Conservation (phyloP, 2,329 filamentous ascomycete genomes). For the Neophaeococcomyces mojaviensis region DNA sequence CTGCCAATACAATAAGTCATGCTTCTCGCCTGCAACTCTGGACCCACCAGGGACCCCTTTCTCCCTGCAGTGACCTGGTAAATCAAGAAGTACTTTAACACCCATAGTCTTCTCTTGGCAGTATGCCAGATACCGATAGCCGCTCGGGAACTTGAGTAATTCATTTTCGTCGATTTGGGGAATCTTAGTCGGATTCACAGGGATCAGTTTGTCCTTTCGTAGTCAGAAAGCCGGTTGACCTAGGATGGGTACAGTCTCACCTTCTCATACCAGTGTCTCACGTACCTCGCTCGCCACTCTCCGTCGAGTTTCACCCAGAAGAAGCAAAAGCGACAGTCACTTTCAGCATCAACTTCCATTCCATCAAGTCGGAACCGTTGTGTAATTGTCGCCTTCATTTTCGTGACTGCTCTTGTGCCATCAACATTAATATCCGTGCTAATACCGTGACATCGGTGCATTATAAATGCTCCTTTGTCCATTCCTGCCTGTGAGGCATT, state of each 20-base stretch:
- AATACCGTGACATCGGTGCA: conserved; percentile 49
- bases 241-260: neutral
- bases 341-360: conserved; percentile 18
- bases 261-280: conserved; percentile 47
- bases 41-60: conserved; percentile 10
- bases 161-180: conserved; percentile 36
- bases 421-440: conserved; percentile 37
- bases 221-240: neutral
- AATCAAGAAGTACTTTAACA: conserved; percentile 36
- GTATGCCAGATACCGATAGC: conserved; percentile 40
- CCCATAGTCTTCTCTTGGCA: conserved; percentile 42
- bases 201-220: conserved; percentile 39
- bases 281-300: conserved; percentile 39
- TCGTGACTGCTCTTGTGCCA: conserved; percentile 40
- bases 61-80: conserved; percentile 29
- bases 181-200: conserved; percentile 37
- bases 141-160: conserved; percentile 35
- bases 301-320: conserved; percentile 19
- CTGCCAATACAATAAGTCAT: conserved; percentile 40
- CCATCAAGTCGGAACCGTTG: conserved; percentile 37
- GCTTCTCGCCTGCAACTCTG: conserved; percentile 34
- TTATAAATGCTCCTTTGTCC: conserved; percentile 47
- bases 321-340: conserved; percentile 21
- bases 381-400: conserved; percentile 50
- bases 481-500: conserved; percentile 45